Evolutionary conservation across 2,329 filamentous ascomycete species (phyloP).

Genomic region (Lasiodiplodia gonubiensis): DNA sequence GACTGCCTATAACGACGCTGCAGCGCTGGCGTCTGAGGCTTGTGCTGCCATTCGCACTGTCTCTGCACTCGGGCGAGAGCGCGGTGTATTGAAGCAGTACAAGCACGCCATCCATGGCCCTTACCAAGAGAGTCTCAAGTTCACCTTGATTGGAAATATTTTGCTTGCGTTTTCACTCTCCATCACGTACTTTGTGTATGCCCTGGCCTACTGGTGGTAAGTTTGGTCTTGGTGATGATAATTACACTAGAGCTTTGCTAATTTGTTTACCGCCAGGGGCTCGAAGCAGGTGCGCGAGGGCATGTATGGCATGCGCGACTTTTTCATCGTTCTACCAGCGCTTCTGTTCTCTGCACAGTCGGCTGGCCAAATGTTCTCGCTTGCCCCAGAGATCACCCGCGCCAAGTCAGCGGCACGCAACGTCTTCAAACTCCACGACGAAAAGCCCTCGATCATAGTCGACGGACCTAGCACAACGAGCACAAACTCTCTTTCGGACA

Average conservation of each 20-base stretch:
- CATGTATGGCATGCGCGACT: conserved; percentile 48
- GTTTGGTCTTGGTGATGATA: conserved; percentile 30
- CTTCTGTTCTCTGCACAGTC: conserved; percentile 55
- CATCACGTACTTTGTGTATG: conserved; percentile 56
- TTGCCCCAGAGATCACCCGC: conserved; percentile 53
- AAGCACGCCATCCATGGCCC: conserved; percentile 46
- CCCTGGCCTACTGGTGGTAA: conserved; percentile 56
- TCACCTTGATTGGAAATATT: conserved; percentile 49
- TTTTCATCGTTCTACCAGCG: conserved; percentile 54
- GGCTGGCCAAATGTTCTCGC: conserved; percentile 54
- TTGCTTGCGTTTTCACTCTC: conserved; percentile 53
- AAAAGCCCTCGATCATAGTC: conserved; percentile 47
- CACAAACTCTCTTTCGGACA: conserved; percentile 31
- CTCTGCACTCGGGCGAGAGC: conserved; percentile 50
- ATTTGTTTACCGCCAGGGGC: conserved; percentile 35
- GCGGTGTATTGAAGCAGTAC: conserved; percentile 47
- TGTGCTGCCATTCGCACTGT: conserved; percentile 69
- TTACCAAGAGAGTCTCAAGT: conserved; percentile 48
- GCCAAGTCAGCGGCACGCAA: conserved; percentile 53
- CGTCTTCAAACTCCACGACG: conserved; percentile 50
- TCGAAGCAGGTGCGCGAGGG: conserved; percentile 51
- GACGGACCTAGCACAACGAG: background rate
- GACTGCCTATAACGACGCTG: conserved; percentile 67
- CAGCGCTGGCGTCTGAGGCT: conserved; percentile 70
- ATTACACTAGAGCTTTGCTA: background rate